Evolutionary conservation across 306 rosid species (phyloP), one percentile per base, ranked within the genome.

Genomic region (Trifolium fragiferum): DNA sequence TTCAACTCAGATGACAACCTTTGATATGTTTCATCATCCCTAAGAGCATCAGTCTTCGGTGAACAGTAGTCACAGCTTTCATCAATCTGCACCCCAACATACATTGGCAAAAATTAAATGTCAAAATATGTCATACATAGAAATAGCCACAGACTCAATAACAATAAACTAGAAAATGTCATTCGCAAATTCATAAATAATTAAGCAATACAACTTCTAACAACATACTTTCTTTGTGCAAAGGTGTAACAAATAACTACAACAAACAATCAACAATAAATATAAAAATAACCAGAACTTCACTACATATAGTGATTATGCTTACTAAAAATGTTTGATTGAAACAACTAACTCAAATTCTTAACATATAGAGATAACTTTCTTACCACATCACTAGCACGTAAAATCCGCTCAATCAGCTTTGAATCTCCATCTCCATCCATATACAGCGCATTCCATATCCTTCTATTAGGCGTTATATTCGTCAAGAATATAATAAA

Each of bases 391-490:
- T 67, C 76, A 66, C 46, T 54, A 13, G 80, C 16, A 76, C 89
- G 67, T 32, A 85, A 72, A 77, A 77, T 83, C 51, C 81, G 55
- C 30, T 76, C 4, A n/a, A 88, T 76, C 32, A 88, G 73, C 79
- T 53, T 49, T 35, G 76, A 69, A 58, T 84, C 78, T 50, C 61
- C n/a, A n/a, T n/a, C n/a, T n/a, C 65, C 3, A 1, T 1, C 5
- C 90, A 81, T 83, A 76, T 85, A 84, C 75, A 92, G 47, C 8
- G 88, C 84, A 1, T 70, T 82, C 93, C 96, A 92, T 53, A 88
- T 82, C 79, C 93, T 85, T 59, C 63, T 76, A 37, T 77, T 66
- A 3, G 92, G 67, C 27, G 35, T 81, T 38, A 86, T 73, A 69
- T 92, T 92, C 13, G 77, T 72, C 81, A 92, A 37, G 63, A 80